Evolutionary conservation across 768 basidiomycete genomes (phyloP).

Genomic region (Rhizopogon salebrosus): DNA sequence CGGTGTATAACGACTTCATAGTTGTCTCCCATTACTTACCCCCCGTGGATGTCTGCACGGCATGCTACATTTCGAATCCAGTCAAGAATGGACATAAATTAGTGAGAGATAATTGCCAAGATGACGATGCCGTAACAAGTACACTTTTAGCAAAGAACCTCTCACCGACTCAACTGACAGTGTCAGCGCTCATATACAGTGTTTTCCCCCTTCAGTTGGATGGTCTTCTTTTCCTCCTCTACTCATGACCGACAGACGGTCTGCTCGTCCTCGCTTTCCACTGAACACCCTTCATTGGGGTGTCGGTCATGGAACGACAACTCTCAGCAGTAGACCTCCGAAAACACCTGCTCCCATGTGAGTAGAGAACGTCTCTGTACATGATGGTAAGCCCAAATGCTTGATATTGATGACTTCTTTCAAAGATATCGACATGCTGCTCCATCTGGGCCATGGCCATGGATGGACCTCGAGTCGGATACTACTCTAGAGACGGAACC

Average conservation of each 20-base stretch:
- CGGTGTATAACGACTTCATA: no score
- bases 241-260: background rate
- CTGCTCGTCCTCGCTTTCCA: background rate
- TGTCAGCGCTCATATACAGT: background rate
- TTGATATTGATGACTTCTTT: background rate
- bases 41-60: no score
- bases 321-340: background rate
- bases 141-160: background rate
- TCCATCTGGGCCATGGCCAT: slow-evolving; percentile 35
- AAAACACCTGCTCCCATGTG: slow-evolving; percentile 24
- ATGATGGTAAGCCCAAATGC: no score
- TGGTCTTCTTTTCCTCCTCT: background rate
- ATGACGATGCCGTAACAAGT: background rate
- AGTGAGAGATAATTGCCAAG: background rate
- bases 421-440: slow-evolving; percentile 31
- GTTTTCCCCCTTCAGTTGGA: no score
- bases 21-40: no score
- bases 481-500: slow-evolving; percentile 1
- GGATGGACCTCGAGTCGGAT: slow-evolving; percentile 9
- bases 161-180: background rate
- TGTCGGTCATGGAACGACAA: background rate
- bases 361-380: background rate
- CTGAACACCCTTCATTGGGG: background rate
- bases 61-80: no score
- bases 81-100: no score